Percentiles rank a stretch among this genome's conserved stretches.
These are phyloP conservation scores for Eutrema yunnanense DNA, from an alignment of 345 rosid species.

Conservation along the genomic window DNA sequence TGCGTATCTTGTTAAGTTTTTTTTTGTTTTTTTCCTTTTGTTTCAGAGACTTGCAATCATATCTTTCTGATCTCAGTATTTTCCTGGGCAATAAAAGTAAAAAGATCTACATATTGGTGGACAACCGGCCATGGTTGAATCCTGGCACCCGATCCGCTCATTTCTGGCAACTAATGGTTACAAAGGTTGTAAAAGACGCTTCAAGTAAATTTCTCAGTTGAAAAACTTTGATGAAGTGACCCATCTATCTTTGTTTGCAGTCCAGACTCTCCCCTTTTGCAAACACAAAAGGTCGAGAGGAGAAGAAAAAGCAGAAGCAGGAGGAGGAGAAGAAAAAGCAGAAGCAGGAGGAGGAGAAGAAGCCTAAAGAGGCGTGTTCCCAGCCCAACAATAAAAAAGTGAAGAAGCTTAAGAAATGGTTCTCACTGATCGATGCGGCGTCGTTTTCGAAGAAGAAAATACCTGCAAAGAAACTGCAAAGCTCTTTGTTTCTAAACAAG, in stretches of 20 bases:
- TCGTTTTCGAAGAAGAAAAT: constrained; percentile 50
- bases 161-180: constrained; percentile 96
- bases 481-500: constrained; percentile 48
- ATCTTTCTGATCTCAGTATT: constrained; percentile 82
- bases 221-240: neutral
- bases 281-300: constrained; percentile 58
- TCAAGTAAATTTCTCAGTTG: neutral
- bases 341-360: constrained; percentile 39
- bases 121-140: constrained; percentile 85
- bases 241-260: constrained; percentile 39
- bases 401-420: constrained; percentile 58
- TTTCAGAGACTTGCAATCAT: constrained; percentile 95
- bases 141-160: constrained; percentile 64
- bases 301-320: constrained; percentile 35
- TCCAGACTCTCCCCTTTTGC: constrained; percentile 99
- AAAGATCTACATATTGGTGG: constrained; percentile 82
- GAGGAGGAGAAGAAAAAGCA: constrained; percentile 34
- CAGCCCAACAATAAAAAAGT: constrained; percentile 24
- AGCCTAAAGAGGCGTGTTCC: constrained; percentile 35
- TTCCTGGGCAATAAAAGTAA: constrained; percentile 77
- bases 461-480: constrained; percentile 68
- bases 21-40: neutral
- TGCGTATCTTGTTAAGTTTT: constrained; percentile 10
- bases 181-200: constrained; percentile 58
- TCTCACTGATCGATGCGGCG: constrained; percentile 56